These are phyloP conservation scores for Nelumbo lutea DNA, from an alignment of 164 flowering plant species.

Conservation along the genomic window DNA sequence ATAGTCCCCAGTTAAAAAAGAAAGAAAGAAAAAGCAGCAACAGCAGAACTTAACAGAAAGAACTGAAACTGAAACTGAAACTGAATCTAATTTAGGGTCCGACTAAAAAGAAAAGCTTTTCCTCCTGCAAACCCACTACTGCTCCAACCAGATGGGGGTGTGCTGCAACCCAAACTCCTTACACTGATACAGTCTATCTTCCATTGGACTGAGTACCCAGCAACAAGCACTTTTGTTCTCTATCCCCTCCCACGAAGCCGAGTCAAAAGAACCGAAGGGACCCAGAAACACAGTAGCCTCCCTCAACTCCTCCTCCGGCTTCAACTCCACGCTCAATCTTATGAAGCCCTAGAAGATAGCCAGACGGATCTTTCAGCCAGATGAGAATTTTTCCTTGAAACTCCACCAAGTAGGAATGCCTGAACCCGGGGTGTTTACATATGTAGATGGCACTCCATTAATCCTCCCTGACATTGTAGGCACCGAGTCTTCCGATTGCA, in stretches of 20 bases:
- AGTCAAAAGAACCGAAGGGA: slow-evolving; percentile 7
- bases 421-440: neutral
- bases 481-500: slow-evolving; percentile 5
- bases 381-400: slow-evolving; percentile 4
- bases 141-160: neutral
- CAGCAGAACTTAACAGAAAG: no score
- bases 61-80: no score
- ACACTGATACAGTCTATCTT: neutral
- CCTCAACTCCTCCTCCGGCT: neutral
- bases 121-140: no score
- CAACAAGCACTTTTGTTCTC: slow-evolving; percentile 3
- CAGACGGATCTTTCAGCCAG: neutral
- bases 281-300: neutral
- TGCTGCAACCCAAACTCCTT: neutral
- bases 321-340: neutral
- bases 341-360: neutral
- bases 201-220: neutral
- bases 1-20: no score
- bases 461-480: neutral
- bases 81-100: no score
- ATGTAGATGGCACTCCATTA: slow-evolving; percentile 1
- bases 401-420: slow-evolving; percentile 4
- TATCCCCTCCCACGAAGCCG: neutral
- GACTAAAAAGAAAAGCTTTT: no score
- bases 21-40: no score